Evolutionary conservation across 2,329 filamentous ascomycete genomes (phyloP).

Genomic region (Gyromitra esculenta): DNA sequence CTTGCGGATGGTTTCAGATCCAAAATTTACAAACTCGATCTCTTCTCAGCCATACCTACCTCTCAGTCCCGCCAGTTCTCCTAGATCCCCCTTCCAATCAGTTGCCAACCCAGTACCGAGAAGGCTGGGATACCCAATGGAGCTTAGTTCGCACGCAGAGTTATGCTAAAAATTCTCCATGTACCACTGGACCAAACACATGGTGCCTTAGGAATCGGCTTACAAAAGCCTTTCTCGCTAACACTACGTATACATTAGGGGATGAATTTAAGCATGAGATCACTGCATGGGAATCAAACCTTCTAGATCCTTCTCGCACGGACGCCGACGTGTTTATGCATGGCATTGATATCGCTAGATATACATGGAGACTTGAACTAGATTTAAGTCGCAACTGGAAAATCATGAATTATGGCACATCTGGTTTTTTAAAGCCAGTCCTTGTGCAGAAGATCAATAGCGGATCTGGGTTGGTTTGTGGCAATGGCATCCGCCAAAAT

Average conservation of each 20-base stretch:
- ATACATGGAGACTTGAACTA: conserved; percentile 9
- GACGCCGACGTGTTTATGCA: not conserved
- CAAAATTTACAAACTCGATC: not conserved
- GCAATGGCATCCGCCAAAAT: not conserved
- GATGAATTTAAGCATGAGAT: not conserved
- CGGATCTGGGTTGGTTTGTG: not conserved
- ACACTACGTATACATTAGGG: not conserved
- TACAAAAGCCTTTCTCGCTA: not conserved
- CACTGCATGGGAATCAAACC: conserved; percentile 5
- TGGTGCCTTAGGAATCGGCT: conserved; percentile 31
- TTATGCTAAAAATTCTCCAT: not conserved
- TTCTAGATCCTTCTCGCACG: not conserved
- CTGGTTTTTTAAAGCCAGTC: not conserved
- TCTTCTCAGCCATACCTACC: conserved; percentile 19
- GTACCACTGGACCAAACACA: conserved; percentile 10
- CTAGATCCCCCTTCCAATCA: not conserved
- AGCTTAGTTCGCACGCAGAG: not conserved
- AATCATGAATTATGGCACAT: conserved; percentile 7
- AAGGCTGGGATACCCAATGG: conserved; percentile 27
- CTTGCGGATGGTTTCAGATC: conserved; percentile 19
- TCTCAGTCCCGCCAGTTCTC: conserved; percentile 10
- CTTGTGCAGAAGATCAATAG: not conserved
- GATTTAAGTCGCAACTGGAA: not conserved
- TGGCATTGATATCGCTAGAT: not conserved
- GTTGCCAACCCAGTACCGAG: not conserved